phyloP scores from a whole-genome alignment of 495 filamentous ascomycete genomes.

The Bathelium albidoporum region DNA sequence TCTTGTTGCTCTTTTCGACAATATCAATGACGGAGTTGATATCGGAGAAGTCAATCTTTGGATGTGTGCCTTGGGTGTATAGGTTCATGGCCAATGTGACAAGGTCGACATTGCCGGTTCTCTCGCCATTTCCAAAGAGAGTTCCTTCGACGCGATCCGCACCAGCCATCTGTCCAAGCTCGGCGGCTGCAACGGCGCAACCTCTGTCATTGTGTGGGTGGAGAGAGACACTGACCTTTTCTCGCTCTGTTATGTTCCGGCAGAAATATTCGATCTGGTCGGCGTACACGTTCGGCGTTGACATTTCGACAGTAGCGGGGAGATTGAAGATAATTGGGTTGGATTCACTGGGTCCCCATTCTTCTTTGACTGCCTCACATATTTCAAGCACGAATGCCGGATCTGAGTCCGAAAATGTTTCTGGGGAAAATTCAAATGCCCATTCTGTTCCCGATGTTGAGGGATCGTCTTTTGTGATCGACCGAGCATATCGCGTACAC shows the following conservation, averaged over 20 bases:
- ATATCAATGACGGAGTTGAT: conserved; percentile 78
- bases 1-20: conserved; percentile 89
- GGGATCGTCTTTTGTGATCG: conserved; percentile 92
- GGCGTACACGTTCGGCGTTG: conserved; percentile 92
- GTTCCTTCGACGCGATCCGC: conserved; percentile 92
- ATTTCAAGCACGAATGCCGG: conserved; percentile 74
- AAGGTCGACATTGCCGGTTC: conserved; percentile 92
- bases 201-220: conserved; percentile 95
- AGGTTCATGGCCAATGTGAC: conserved; percentile 93
- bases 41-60: conserved; percentile 81
- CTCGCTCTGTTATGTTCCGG: conserved; percentile 59
- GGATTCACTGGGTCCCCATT: conserved; percentile 75
- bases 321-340: conserved; percentile 96
- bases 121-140: conserved; percentile 90
- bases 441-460: conserved; percentile 66
- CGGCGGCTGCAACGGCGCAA: conserved; percentile 78
- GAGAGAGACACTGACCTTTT: conserved; percentile 72
- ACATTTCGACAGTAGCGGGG: conserved; percentile 91
- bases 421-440: conserved; percentile 92
- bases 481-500: conserved; percentile 77
- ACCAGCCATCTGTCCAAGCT: conserved; percentile 95
- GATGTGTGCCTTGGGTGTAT: conserved; percentile 88
- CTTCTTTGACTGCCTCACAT: conserved; percentile 92
- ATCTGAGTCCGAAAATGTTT: conserved; percentile 89
- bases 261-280: conserved; percentile 98